Evolutionary conservation across 257 asterid species (phyloP).

Genomic region (Gynochthodes officinalis): DNA sequence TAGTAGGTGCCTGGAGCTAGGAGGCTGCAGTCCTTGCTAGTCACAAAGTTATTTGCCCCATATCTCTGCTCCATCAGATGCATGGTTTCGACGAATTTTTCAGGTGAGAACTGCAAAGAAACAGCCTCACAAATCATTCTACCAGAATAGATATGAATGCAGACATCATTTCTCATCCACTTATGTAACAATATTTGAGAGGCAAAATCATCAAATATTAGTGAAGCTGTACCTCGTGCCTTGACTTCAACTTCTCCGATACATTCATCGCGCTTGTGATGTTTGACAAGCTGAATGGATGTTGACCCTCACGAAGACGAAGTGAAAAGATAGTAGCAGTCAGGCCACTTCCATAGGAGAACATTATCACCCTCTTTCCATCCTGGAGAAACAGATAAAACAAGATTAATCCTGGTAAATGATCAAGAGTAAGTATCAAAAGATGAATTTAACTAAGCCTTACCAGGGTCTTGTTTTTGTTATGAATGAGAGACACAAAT

Average conservation of each 20-base stretch:
- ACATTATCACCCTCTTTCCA: conserved; percentile 83
- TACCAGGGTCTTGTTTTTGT: conserved; percentile 70
- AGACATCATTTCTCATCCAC: neutral
- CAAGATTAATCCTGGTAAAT: neutral
- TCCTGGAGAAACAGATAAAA: conserved; percentile 38
- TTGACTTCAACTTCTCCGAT: conserved; percentile 65
- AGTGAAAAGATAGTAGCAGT: conserved; percentile 90
- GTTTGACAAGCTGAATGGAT: conserved; percentile 84
- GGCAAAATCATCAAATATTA: neutral
- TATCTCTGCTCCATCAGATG: conserved; percentile 95
- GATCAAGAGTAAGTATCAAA: neutral
- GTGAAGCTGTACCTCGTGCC: conserved; percentile 62
- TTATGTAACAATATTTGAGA: no score
- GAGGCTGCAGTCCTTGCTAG: conserved; percentile 80
- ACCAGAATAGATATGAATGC: neutral
- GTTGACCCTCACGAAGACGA: conserved; percentile 63
- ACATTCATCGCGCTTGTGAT: conserved; percentile 73
- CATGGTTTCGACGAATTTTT: conserved; percentile 77
- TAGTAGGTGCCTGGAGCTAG: conserved; percentile 83
- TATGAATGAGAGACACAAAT: conserved; percentile 88
- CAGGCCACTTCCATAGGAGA: conserved; percentile 93
- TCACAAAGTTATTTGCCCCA: conserved; percentile 78
- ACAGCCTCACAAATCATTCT: neutral
- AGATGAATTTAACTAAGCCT: conserved; percentile 15
- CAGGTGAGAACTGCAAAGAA: conserved; percentile 69